A percentile compares a stretch with the other conserved stretches of the same genome.
Evolutionary conservation across 2,329 filamentous ascomycete genomes (phyloP).

Genomic region (Claviceps sp.): DNA sequence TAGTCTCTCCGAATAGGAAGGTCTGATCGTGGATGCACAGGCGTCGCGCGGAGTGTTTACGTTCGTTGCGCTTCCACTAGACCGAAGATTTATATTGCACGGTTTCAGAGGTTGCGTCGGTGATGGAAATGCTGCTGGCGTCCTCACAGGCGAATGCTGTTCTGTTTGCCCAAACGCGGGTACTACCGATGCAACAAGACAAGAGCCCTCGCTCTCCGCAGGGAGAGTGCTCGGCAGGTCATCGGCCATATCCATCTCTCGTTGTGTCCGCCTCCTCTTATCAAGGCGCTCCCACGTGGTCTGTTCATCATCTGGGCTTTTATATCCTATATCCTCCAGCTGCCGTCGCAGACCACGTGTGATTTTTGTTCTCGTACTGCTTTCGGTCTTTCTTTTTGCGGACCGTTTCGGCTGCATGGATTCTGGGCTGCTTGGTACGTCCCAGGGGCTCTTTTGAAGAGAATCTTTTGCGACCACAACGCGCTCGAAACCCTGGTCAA

Average conservation of each 20-base stretch:
- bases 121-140: slow-evolving; percentile 8
- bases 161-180: slow-evolving; percentile 25
- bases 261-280: not conserved
- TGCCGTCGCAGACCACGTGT: slow-evolving; percentile 9
- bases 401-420: slow-evolving; percentile 1
- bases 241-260: slow-evolving; percentile 3
- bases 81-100: slow-evolving; percentile 9
- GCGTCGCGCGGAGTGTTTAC: slow-evolving; percentile 19
- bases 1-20: not conserved
- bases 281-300: not conserved
- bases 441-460: slow-evolving; percentile 24
- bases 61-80: slow-evolving; percentile 22
- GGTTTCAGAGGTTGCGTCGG: slow-evolving; percentile 2
- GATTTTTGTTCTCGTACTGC: slow-evolving; percentile 7
- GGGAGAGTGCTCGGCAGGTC: slow-evolving; percentile 9
- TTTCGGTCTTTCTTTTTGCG: not conserved
- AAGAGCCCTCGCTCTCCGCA: slow-evolving; percentile 14
- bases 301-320: slow-evolving; percentile 7
- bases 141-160: slow-evolving; percentile 19
- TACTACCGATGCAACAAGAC: slow-evolving; percentile 20
- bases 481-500: slow-evolving; percentile 6
- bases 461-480: not conserved
- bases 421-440: slow-evolving; percentile 31
- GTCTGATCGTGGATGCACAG: not conserved
- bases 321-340: slow-evolving; percentile 9